Percentiles rank a stretch among this genome's conserved stretches.
phyloP scores from a whole-genome alignment of 2,329 filamentous ascomycete genomes.

The Penicillium polonicum region DNA sequence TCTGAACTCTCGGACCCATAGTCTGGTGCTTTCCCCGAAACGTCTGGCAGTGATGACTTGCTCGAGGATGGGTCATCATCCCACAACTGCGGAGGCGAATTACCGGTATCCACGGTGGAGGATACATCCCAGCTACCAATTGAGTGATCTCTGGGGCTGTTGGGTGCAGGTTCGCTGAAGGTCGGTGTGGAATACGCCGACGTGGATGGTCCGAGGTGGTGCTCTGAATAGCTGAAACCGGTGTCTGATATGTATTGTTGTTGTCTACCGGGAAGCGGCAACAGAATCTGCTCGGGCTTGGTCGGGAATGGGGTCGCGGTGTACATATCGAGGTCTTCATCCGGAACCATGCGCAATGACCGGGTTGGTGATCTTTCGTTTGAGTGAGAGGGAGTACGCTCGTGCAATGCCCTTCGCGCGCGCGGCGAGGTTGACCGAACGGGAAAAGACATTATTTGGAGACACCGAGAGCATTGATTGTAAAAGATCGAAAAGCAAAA shows the following conservation, averaged over 20 bases:
- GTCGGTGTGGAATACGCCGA: constrained; percentile 31
- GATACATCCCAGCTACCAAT: constrained; percentile 38
- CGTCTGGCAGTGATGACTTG: constrained; percentile 36
- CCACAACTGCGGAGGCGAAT: constrained; percentile 41
- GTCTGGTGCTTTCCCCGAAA: constrained; percentile 24
- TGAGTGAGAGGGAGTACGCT: constrained; percentile 47
- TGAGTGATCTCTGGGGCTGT: constrained; percentile 30
- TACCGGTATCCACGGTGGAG: constrained; percentile 37
- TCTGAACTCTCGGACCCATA: constrained; percentile 23
- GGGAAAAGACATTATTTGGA: constrained; percentile 32
- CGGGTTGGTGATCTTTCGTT: constrained; percentile 43
- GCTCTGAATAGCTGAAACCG: constrained; percentile 34
- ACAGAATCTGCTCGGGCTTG: constrained; percentile 47
- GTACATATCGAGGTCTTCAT: constrained; percentile 42
- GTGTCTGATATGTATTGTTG: constrained; percentile 34
- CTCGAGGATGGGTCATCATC: constrained; percentile 40
- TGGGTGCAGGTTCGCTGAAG: constrained; percentile 26
- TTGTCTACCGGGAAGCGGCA: constrained; percentile 42
- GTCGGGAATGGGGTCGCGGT: constrained; percentile 48
- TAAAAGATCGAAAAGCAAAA: not conserved
- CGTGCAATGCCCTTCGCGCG: constrained; percentile 45
- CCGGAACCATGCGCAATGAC: constrained; percentile 37
- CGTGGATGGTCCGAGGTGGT: constrained; percentile 26
- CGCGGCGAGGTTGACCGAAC: constrained; percentile 33
- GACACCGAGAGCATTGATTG: constrained; percentile 32